Evolutionary conservation across 164 flowering plant species (phyloP), one percentile per base, ranked within the genome.

Genomic region (Houttuynia cordata): DNA sequence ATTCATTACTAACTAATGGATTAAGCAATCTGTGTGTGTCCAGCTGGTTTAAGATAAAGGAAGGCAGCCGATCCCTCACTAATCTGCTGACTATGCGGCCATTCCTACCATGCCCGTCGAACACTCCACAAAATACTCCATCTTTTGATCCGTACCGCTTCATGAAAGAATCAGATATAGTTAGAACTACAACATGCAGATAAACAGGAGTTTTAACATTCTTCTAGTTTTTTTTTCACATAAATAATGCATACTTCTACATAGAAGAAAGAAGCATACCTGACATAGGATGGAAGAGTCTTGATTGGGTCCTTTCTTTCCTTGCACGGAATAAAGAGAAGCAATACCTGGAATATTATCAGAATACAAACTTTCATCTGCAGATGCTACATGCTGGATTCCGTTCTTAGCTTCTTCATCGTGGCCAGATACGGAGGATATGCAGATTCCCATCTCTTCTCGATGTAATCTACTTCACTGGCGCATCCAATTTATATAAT

Each of bases 41-140:
- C 74, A 63, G 77, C 45, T 82, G 85, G 54, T 55, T 67, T 17
- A 82, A 71, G 51, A 91, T 7, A 58, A 71, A 21, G 9, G 55
- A 8, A 0, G 72, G 70, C 61, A 74, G 57, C 19, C 71, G 68
- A 54, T 81, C 76, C 56, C 80, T 81, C 63, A 84, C 97, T 9
- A 82, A 34, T 59, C 73, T 74, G 80, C 97, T 91, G 63, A 80
- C 85, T 53, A 73, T n/a, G 55, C 84, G 93, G 4, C 97, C 97
- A 70, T 83, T 74, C 65, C 39, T 60, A 37, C 97, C 97, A 75
- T 91, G 97, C 45, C 96, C 96, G 72, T 88, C 97, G 70, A 87
- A 90, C 7, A 90, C 95, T 63, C 82, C 97, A 67, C 84, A 78
- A 5, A 87, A 77, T 0, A 60, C 72, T 72, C 86, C 86, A 58